Conservation (phyloP, 257 asterid genomes). For the Scutellaria galericulata region DNA sequence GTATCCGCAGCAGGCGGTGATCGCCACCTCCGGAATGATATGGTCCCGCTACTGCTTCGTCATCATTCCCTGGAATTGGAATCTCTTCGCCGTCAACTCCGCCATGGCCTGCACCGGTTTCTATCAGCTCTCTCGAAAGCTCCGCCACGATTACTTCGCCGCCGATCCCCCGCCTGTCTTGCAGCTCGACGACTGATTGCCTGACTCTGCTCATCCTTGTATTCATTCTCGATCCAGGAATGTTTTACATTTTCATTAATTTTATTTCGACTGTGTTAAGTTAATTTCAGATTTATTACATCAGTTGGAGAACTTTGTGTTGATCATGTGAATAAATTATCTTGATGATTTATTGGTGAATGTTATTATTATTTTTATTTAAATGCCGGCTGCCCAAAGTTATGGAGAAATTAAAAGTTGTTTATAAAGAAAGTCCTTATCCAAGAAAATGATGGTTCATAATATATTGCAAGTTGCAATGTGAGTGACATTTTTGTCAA, state of each 20-base stretch:
- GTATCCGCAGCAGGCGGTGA: conserved; percentile 57
- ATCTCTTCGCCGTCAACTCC: conserved; percentile 57
- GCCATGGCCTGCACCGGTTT: conserved; percentile 61
- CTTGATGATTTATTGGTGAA: too few species aligned
- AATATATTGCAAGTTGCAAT: not conserved
- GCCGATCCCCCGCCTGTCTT: not conserved
- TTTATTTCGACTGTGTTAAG: too few species aligned
- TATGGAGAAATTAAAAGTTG: not conserved
- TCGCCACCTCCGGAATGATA: conserved; percentile 50
- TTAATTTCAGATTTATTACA: too few species aligned
- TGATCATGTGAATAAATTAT: too few species aligned
- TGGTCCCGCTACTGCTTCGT: conserved; percentile 66
- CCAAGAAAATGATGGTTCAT: not conserved
- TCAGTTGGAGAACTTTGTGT: too few species aligned
- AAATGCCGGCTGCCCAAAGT: not conserved
- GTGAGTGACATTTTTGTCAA: not conserved
- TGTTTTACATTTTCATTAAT: too few species aligned
- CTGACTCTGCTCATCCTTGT: too few species aligned
- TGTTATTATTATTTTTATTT: too few species aligned
- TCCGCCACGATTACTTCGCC: conserved; percentile 43
- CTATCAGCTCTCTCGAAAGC: conserved; percentile 53
- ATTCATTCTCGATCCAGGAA: too few species aligned
- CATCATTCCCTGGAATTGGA: conserved; percentile 56
- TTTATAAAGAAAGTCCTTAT: not conserved
- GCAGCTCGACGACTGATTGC: not conserved